Conservation (phyloP, 169 alveolate genomes). For the Eimeria sp. region DNA sequence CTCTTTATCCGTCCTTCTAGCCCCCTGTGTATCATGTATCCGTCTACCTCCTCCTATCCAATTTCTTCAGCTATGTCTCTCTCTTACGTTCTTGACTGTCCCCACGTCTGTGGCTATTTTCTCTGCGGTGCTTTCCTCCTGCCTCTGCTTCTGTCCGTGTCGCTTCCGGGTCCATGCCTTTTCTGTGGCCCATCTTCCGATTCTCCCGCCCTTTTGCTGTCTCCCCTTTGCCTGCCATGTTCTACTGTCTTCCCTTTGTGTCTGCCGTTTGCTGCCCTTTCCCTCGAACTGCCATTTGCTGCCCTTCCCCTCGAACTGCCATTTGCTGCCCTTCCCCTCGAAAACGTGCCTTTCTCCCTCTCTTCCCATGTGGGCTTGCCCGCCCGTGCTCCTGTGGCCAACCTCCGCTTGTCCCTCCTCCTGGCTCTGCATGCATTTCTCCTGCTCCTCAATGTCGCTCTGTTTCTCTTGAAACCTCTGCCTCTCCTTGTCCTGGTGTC, state of each 20-base stretch:
- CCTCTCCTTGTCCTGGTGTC: not conserved
- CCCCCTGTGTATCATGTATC: too few species aligned
- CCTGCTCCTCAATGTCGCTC: not conserved
- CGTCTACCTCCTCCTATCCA: too few species aligned
- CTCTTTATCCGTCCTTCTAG: too few species aligned
- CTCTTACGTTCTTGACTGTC: too few species aligned
- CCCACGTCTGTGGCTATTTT: too few species aligned
- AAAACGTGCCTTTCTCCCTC: not conserved
- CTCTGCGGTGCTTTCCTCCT: too few species aligned
- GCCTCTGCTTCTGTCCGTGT: not conserved
- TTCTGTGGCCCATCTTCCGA: not conserved
- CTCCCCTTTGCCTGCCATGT: not conserved
- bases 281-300: not conserved
- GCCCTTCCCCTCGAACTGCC: not conserved
- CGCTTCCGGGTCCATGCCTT: not conserved
- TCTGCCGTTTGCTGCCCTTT: not conserved
- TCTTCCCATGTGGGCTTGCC: not conserved
- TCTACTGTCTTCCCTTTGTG: not conserved
- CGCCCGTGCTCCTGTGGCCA: not conserved
- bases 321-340: not conserved
- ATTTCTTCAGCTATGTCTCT: too few species aligned
- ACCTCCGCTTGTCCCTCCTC: not conserved
- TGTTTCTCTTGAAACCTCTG: not conserved
- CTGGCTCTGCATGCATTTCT: not conserved
- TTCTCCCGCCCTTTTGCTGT: not conserved